phyloP scores from a whole-genome alignment of 768 basidiomycete species.

The Boletus sensibilis region DNA sequence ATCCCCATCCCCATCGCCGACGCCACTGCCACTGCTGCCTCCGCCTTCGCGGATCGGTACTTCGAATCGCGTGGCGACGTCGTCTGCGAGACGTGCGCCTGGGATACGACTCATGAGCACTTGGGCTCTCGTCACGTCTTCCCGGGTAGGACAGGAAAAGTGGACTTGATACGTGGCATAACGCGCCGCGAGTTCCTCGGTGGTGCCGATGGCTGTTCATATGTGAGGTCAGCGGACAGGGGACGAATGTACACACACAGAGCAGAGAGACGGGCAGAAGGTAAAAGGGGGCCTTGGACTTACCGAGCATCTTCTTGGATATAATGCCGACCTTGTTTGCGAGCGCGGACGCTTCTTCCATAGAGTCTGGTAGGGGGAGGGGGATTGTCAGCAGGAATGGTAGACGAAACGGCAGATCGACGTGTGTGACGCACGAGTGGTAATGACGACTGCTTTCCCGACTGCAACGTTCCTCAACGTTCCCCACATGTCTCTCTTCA shows the following conservation, averaged over 20 bases:
- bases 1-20: background rate
- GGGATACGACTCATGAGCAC: constrained; percentile 61
- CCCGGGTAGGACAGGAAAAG: constrained; percentile 63
- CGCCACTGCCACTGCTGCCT: background rate
- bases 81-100: constrained; percentile 64
- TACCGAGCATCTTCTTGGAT: constrained; percentile 67
- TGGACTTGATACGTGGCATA: constrained; percentile 79
- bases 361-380: constrained; percentile 52
- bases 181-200: constrained; percentile 57
- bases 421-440: constrained; percentile 52
- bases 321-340: constrained; percentile 77
- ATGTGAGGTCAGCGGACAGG: no score
- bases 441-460: constrained; percentile 71
- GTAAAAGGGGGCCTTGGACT: constrained; percentile 10
- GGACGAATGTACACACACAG: no score
- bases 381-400: background rate
- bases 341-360: constrained; percentile 81
- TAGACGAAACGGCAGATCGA: background rate
- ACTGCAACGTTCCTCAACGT: constrained; percentile 62
- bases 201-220: constrained; percentile 61
- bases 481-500: constrained; percentile 82
- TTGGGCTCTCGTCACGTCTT: constrained; percentile 57
- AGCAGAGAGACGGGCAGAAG: background rate
- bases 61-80: constrained; percentile 75
- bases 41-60: constrained; percentile 47